Evolutionary conservation across 192 early-diverging fungal genomes (phyloP).

Genomic region (Backusella parvicylindrica): DNA sequence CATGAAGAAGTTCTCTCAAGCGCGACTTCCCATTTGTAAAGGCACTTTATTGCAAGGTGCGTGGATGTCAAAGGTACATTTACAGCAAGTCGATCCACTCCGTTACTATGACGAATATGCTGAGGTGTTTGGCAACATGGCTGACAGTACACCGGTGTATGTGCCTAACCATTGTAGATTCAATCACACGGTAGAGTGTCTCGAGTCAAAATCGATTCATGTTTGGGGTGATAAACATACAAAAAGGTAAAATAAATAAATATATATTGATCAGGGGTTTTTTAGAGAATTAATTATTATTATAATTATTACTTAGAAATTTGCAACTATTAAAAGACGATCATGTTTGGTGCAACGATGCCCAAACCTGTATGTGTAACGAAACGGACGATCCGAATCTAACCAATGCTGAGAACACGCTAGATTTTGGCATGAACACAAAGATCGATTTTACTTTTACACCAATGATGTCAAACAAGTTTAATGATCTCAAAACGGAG

Average conservation of each 20-base stretch:
- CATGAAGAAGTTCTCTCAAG: background rate
- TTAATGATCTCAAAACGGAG: background rate
- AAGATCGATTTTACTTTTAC: background rate
- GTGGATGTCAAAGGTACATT: slow-evolving; percentile 5
- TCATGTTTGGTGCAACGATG: background rate
- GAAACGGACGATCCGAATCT: slow-evolving; percentile 6
- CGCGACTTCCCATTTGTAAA: background rate
- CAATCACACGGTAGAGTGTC: background rate
- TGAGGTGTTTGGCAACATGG: background rate
- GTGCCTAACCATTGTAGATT: slow-evolving; percentile 1
- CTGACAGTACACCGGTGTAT: background rate
- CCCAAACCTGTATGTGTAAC: slow-evolving; percentile 18
- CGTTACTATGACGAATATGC: slow-evolving; percentile 4
- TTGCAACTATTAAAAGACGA: background rate
- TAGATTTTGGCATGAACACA: background rate
- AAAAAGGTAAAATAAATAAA: slow-evolving; percentile 4
- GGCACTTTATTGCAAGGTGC: background rate
- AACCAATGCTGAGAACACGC: background rate
- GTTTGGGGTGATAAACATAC: slow-evolving; percentile 28
- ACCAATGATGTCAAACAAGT: background rate
- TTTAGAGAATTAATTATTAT: background rate
- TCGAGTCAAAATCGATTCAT: slow-evolving; percentile 18
- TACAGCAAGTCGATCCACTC: background rate
- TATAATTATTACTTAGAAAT: background rate
- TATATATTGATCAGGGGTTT: background rate